Conservation (phyloP, 2,329 filamentous ascomycete species). For the Aureobasidium subglaciale region DNA sequence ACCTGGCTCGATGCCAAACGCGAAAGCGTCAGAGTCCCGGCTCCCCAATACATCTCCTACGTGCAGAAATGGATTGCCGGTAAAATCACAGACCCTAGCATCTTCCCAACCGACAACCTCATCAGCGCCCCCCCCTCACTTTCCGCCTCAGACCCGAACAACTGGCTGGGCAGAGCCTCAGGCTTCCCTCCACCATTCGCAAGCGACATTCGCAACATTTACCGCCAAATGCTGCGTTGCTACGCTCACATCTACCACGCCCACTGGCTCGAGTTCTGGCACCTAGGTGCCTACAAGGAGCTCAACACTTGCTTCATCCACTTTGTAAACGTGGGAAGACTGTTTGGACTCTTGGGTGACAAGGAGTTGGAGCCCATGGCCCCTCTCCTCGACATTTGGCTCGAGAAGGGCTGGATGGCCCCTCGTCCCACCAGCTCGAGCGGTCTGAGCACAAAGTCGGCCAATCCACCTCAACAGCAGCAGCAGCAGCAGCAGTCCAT, state of each 20-base stretch:
- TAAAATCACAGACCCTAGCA: constrained; percentile 82
- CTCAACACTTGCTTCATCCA: constrained; percentile 49
- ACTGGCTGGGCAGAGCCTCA: constrained; percentile 85
- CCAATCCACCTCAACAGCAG: not conserved
- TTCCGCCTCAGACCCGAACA: constrained; percentile 49
- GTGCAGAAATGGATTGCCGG: constrained; percentile 97
- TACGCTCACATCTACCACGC: constrained; percentile 48
- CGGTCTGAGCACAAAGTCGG: constrained; percentile 11
- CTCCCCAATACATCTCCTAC: constrained; percentile 86
- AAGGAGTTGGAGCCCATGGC: constrained; percentile 95
- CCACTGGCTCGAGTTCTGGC: constrained; percentile 47
- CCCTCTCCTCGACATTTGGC: constrained; percentile 85
- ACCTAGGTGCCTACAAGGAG: constrained; percentile 42
- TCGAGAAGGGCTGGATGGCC: constrained; percentile 72
- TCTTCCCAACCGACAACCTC: constrained; percentile 84
- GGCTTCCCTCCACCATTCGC: constrained; percentile 52
- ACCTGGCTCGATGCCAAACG: constrained; percentile 89
- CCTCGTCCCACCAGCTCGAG: constrained; percentile 36
- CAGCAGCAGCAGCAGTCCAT: constrained; percentile 1
- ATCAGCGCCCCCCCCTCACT: constrained; percentile 53
- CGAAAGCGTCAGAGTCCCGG: constrained; percentile 85
- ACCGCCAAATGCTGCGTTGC: constrained; percentile 49
- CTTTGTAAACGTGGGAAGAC: constrained; percentile 59
- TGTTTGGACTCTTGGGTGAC: constrained; percentile 70
- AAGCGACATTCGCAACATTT: constrained; percentile 70